Evolutionary conservation across 371 early-diverging fungal genomes (phyloP).

Genomic region (Nematocida parisii): DNA sequence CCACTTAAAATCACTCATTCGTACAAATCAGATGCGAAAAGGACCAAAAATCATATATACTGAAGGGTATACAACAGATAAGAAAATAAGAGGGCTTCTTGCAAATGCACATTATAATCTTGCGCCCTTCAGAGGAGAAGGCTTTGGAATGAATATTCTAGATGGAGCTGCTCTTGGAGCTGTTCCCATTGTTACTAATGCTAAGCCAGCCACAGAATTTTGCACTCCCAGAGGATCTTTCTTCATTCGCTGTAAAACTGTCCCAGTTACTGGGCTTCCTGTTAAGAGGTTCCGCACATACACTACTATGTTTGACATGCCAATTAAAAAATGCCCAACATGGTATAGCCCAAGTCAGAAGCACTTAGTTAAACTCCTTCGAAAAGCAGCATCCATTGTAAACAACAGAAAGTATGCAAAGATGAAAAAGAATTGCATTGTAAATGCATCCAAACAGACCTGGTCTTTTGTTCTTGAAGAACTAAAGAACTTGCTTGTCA

Average conservation of each 20-base stretch:
- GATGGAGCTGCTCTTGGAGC: constrained; percentile 42
- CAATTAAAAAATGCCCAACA: constrained; percentile 2
- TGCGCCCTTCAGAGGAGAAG: constrained; percentile 48
- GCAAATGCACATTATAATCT: constrained; percentile 29
- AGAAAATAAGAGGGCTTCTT: constrained; percentile 29
- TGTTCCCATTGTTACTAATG: constrained; percentile 45
- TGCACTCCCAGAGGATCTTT: constrained; percentile 4
- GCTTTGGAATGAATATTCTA: constrained; percentile 49
- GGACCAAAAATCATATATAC: constrained; percentile 51
- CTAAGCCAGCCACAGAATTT: constrained; percentile 43
- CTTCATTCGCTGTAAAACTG: constrained; percentile 32
- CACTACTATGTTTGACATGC: constrained; percentile 11
- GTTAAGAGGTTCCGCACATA: background rate
- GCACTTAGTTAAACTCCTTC: constrained; percentile 18
- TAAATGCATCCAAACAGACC: background rate
- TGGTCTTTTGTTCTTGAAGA: constrained; percentile 8
- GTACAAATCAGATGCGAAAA: constrained; percentile 2
- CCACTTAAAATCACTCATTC: background rate
- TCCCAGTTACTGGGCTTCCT: constrained; percentile 9
- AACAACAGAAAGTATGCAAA: constrained; percentile 1
- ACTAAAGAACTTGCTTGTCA: constrained; percentile 1
- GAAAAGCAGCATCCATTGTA: constrained; percentile 4
- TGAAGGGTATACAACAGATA: background rate
- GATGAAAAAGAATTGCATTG: background rate
- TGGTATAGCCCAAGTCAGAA: constrained; percentile 29